Conservation (phyloP, 306 rosid genomes). For the Pueraria montana region DNA sequence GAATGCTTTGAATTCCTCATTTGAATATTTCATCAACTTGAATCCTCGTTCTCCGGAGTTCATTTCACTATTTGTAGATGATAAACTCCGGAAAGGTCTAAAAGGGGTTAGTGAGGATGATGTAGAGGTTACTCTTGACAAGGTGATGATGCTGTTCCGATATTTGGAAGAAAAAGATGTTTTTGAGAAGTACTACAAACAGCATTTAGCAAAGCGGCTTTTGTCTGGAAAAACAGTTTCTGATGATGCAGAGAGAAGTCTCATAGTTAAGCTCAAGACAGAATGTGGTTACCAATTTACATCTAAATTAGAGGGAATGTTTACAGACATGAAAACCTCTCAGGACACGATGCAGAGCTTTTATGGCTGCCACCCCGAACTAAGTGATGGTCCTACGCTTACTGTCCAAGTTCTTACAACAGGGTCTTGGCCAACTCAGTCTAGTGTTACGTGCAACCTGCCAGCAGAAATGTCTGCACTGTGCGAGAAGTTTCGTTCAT, state of each 20-base stretch:
- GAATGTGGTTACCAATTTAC: constrained; percentile 97
- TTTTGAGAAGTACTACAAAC: constrained; percentile 90
- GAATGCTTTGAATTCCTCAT: constrained; percentile 91
- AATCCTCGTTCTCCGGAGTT: constrained; percentile 92
- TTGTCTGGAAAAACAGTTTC: constrained; percentile 92
- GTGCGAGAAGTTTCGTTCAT: constrained; percentile 86
- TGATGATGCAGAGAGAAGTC: constrained; percentile 95
- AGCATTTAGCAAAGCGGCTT: constrained; percentile 96
- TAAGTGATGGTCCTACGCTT: constrained; percentile 85
- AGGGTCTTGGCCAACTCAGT: constrained; percentile 98
- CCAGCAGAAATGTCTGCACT: constrained; percentile 87
- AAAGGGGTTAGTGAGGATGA: constrained; percentile 98
- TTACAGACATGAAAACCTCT: constrained; percentile 95
- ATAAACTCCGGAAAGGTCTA: constrained; percentile 92
- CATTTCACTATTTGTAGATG: constrained; percentile 90
- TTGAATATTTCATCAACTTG: constrained; percentile 86
- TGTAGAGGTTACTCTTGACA: constrained; percentile 86
- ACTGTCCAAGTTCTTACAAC: constrained; percentile 94
- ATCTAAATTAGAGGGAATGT: constrained; percentile 96
- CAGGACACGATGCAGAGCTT: constrained; percentile 93
- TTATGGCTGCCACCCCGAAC: constrained; percentile 71
- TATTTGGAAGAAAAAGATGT: constrained; percentile 96
- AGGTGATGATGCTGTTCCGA: constrained; percentile 95
- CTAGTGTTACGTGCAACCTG: constrained; percentile 84
- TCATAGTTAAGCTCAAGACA: constrained; percentile 94